Evolutionary conservation across 2,329 filamentous ascomycete species (phyloP), one percentile per base, ranked within the genome.

Genomic region (Camptophora hylomeconis): DNA sequence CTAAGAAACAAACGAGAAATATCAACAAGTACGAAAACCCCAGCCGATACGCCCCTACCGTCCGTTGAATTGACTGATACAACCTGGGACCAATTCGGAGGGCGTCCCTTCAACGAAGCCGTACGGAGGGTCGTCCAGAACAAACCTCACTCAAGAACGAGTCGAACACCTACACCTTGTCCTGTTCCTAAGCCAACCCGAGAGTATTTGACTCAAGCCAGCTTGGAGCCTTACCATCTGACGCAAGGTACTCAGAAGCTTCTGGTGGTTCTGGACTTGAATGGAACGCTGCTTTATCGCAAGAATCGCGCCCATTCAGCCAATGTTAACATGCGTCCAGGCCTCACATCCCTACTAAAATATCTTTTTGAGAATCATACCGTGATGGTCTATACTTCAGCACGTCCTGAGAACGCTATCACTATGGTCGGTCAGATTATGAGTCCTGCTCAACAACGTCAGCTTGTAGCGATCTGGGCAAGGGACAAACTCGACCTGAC

Each of bases 361-460:
- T 82, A 84, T 51, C 69, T 86, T 41, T 65, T 92, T 42, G 56
- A 68, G 8, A 74, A 75, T 34, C 87, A 92, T 58, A 62, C 64
- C 29, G 77, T 93, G 17, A 82, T 84, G 57, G 71, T 95, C 33
- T 98, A 87, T 84, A 92, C 87, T 2, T 92, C 82, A 5, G 84
- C 87, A 0, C 69, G 66, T 12, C 75, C 75, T 0, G 53, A 67
- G 1, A 94, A 89, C 40, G 82, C 93, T 9, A 41, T 54, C 6
- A 57, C 56, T 19, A 80, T 92, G 63, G 71, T 81, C 37, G 54
- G 59, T 3, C 58, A 69, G 26, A 44, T 49, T 16, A 65, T 92
- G 1, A 65, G 93, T 33, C 51, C 56, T 0, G 48, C 63, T 2
- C 64, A 78, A 41, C 60, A 60, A 17, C 33, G 53, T 0, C 53